Conservation (phyloP, 2,329 filamentous ascomycete genomes). For the Colletotrichum graminicola region DNA sequence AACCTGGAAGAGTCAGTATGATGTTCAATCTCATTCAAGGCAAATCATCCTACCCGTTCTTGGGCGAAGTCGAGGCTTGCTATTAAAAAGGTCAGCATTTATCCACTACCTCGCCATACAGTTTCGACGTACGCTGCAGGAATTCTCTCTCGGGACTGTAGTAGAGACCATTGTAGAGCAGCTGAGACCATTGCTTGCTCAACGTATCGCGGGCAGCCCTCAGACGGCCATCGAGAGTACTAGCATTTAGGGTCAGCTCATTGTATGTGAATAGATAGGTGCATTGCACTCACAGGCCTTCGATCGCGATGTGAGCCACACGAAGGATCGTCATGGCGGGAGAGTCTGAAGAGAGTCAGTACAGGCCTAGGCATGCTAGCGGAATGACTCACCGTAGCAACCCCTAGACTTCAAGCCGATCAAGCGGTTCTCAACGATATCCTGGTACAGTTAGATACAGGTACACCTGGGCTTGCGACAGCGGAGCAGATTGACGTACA, state of each 20-base stretch:
- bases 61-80: conserved; percentile 39
- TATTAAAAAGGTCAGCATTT: conserved; percentile 2
- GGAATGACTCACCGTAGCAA: conserved; percentile 68
- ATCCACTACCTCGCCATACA: fast-evolving
- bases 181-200: conserved; percentile 52
- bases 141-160: conserved; percentile 59
- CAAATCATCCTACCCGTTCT: conserved; percentile 5
- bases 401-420: conserved; percentile 50
- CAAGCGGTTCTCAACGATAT: conserved; percentile 61
- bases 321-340: conserved; percentile 47
- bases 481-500: conserved; percentile 54
- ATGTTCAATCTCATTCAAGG: background rate
- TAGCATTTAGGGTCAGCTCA: background rate
- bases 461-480: background rate
- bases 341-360: conserved; percentile 35
- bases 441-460: conserved; percentile 47
- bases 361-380: background rate
- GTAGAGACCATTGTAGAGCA: conserved; percentile 62
- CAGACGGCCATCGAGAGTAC: conserved; percentile 66
- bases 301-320: conserved; percentile 59
- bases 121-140: conserved; percentile 20
- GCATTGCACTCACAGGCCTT: conserved; percentile 59
- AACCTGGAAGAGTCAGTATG: background rate
- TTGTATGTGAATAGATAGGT: background rate
- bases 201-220: conserved; percentile 66